Percentiles rank a stretch among this genome's conserved stretches.
Evolutionary conservation across 306 rosid genomes (phyloP).

Genomic region (Canavalia ensiformis): DNA sequence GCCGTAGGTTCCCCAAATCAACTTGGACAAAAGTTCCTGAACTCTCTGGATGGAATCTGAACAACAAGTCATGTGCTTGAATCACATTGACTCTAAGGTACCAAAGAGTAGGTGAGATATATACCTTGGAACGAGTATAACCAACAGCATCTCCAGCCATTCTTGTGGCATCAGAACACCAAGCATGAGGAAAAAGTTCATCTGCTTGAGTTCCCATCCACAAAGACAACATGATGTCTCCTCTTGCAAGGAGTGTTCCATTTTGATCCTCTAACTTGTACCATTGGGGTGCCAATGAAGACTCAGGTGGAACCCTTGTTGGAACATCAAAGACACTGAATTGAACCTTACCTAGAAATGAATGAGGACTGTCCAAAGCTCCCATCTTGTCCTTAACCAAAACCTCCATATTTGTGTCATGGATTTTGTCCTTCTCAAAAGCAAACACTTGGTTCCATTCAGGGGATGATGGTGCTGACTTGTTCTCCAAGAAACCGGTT

Average conservation of each 20-base stretch:
- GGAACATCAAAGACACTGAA: constrained; percentile 46
- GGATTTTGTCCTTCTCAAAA: constrained; percentile 48
- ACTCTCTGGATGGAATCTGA: not conserved
- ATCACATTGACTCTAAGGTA: constrained; percentile 62
- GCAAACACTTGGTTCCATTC: constrained; percentile 58
- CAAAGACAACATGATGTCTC: constrained; percentile 57
- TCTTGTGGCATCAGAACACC: constrained; percentile 50
- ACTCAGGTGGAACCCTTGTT: constrained; percentile 46
- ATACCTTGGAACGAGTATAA: constrained; percentile 54
- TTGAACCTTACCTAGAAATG: constrained; percentile 38
- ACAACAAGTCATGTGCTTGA: constrained; percentile 61
- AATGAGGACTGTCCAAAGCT: not conserved
- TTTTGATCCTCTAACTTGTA: constrained; percentile 45
- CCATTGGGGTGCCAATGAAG: constrained; percentile 56
- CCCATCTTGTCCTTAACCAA: constrained; percentile 30
- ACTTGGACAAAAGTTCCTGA: constrained; percentile 56
- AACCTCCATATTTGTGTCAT: constrained; percentile 19
- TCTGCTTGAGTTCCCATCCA: constrained; percentile 72
- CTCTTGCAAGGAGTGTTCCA: constrained; percentile 36
- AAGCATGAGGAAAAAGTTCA: constrained; percentile 49
- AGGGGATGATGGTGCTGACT: not conserved
- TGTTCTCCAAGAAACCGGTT: constrained; percentile 35
- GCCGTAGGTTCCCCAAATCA: constrained; percentile 43
- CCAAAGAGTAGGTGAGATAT: constrained; percentile 61
- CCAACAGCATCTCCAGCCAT: constrained; percentile 32